A percentile compares a stretch with the other conserved stretches of the same genome.
phyloP scores from a whole-genome alignment of 2,329 filamentous ascomycete genomes.

The Epichloe coenophiala region DNA sequence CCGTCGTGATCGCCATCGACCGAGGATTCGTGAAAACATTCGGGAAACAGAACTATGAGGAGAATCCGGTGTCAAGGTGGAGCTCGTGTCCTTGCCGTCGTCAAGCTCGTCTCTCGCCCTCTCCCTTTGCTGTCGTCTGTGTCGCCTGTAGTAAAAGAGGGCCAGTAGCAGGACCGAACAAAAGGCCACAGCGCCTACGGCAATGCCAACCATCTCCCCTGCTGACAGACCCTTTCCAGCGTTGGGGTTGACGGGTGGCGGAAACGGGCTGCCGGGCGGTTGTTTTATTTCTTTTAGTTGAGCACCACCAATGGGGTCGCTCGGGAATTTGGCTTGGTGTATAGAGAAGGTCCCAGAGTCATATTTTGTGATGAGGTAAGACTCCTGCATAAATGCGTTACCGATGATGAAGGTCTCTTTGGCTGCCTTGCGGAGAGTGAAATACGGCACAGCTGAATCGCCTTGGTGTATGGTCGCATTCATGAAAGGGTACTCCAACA shows the following conservation, averaged over 20 bases:
- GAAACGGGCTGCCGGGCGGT: slow-evolving; percentile 33
- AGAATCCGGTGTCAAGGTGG: slow-evolving; percentile 16
- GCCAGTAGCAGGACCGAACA: slow-evolving; percentile 15
- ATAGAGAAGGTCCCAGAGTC: slow-evolving; percentile 40
- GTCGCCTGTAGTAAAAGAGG: slow-evolving; percentile 21
- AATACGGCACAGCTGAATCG: slow-evolving; percentile 41
- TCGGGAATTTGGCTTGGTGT: slow-evolving; percentile 41
- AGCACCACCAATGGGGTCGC: slow-evolving; percentile 24
- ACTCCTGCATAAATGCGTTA: slow-evolving; percentile 56
- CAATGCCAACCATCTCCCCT: slow-evolving; percentile 32
- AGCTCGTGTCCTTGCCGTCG: slow-evolving; percentile 25
- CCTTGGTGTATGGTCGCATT: slow-evolving; percentile 29
- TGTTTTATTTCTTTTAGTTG: slow-evolving; percentile 29
- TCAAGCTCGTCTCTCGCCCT: slow-evolving; percentile 12
- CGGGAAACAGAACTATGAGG: slow-evolving; percentile 13
- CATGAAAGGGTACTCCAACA: slow-evolving; percentile 35
- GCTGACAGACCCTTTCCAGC: slow-evolving; percentile 20
- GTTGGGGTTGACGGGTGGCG: slow-evolving; percentile 18
- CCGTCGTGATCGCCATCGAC: slow-evolving; percentile 20
- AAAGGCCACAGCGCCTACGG: slow-evolving; percentile 26
- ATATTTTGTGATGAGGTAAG: slow-evolving; percentile 45
- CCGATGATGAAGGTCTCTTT: slow-evolving; percentile 47
- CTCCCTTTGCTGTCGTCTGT: slow-evolving; percentile 19
- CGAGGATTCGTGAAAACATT: slow-evolving; percentile 28
- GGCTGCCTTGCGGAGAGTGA: slow-evolving; percentile 46